These are phyloP conservation scores for Lanmaoa pseudosensibilis DNA, from an alignment of 768 basidiomycete species.

Conservation along the genomic window DNA sequence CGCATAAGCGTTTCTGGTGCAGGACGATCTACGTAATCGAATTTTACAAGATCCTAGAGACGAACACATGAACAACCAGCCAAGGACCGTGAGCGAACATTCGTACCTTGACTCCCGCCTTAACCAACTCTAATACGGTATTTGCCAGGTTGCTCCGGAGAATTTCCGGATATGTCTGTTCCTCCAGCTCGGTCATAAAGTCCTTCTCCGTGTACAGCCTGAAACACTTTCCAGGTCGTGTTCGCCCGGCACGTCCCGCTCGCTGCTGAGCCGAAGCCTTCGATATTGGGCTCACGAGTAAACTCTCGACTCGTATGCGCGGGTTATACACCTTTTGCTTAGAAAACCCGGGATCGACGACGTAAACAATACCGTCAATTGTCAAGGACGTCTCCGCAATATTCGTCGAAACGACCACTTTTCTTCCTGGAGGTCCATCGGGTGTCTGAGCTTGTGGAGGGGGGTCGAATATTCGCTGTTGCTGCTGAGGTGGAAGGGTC, in stretches of 20 bases:
- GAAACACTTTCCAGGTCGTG: constrained; percentile 96
- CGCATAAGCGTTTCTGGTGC: constrained; percentile 97
- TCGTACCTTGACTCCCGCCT: constrained; percentile 82
- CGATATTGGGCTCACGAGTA: constrained; percentile 92
- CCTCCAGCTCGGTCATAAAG: constrained; percentile 93
- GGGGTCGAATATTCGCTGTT: constrained; percentile 95
- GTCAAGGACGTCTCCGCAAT: constrained; percentile 97
- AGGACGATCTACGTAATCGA: constrained; percentile 91
- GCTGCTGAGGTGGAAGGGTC: constrained; percentile 89
- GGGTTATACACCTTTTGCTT: constrained; percentile 99
- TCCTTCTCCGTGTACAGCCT: constrained; percentile 96
- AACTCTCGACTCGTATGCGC: constrained; percentile 90
- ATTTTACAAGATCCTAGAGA: constrained; percentile 70
- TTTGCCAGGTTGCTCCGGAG: constrained; percentile 91
- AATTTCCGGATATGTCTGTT: constrained; percentile 98
- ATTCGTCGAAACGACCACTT: constrained; percentile 94
- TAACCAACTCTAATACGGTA: constrained; percentile 89
- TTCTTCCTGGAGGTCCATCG: constrained; percentile 82
- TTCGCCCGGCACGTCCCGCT: constrained; percentile 94
- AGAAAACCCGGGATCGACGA: constrained; percentile 95
- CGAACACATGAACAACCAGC: not conserved
- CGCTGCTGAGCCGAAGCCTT: constrained; percentile 96
- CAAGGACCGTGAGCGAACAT: not conserved
- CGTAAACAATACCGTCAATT: constrained; percentile 99
- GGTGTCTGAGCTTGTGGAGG: constrained; percentile 62